Percentiles rank a stretch among this genome's conserved stretches.
phyloP scores from a whole-genome alignment of 352 stramenopile genomes.

The Pythium diclinum region DNA sequence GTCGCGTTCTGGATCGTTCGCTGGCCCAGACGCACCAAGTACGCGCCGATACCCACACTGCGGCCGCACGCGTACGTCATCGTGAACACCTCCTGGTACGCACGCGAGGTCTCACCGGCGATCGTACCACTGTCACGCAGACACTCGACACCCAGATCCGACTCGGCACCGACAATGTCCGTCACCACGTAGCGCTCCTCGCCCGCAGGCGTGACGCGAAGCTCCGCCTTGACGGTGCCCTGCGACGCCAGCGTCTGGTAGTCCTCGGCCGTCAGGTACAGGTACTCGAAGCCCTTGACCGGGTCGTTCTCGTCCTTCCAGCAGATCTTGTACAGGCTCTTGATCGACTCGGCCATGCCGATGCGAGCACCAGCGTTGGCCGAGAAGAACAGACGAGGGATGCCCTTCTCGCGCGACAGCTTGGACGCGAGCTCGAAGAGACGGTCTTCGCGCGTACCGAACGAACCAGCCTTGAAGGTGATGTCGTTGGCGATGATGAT shows the following conservation, averaged over 20 bases:
- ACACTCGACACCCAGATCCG: constrained; percentile 99
- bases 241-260: constrained; percentile 92
- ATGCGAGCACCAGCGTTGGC: constrained; percentile 99
- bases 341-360: constrained; percentile 97
- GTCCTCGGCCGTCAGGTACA: constrained; percentile 95
- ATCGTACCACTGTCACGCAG: constrained; percentile 99
- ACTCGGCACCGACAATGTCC: constrained; percentile 97
- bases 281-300: constrained; percentile 98
- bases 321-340: constrained; percentile 96
- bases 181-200: constrained; percentile 93
- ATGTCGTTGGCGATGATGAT: constrained; percentile 99
- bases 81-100: constrained; percentile 99
- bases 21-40: constrained; percentile 98
- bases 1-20: constrained; percentile 98
- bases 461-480: constrained; percentile 98
- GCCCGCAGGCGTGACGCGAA: constrained; percentile 56
- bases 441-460: constrained; percentile 98
- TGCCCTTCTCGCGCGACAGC: constrained; percentile 89
- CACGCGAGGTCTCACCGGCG: constrained; percentile 97
- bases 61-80: constrained; percentile 98
- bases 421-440: constrained; percentile 98
- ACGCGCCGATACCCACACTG: constrained; percentile 99
- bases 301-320: constrained; percentile 97
- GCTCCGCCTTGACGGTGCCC: constrained; percentile 85
- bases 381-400: constrained; percentile 98